These are phyloP conservation scores for Alternaria arbusti DNA, from an alignment of 2,329 filamentous ascomycete species.

Conservation along the genomic window DNA sequence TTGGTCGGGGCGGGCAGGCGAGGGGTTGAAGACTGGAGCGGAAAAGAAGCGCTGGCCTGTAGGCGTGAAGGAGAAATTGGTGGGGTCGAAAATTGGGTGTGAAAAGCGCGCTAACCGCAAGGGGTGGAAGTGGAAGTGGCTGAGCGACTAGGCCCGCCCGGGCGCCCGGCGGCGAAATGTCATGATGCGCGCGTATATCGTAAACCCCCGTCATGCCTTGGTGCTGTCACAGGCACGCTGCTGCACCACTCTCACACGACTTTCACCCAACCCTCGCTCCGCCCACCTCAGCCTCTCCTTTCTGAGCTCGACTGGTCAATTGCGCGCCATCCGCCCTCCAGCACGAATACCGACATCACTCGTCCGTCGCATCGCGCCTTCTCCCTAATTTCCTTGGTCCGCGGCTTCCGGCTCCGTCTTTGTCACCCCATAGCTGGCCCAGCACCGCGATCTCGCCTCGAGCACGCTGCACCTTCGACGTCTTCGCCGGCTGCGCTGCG, in stretches of 20 bases:
- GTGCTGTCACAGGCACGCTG: constrained; percentile 18
- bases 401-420: constrained; percentile 32
- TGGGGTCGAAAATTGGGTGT: constrained; percentile 36
- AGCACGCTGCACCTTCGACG: constrained; percentile 4
- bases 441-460: constrained; percentile 6
- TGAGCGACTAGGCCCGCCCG: not conserved
- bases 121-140: not conserved
- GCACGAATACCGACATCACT: not conserved
- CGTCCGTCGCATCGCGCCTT: constrained; percentile 18
- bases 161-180: constrained; percentile 14
- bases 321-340: not conserved
- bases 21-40: constrained; percentile 21
- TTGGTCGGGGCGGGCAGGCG: constrained; percentile 14
- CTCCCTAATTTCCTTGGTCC: constrained; percentile 37
- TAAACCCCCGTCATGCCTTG: not conserved
- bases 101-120: constrained; percentile 13
- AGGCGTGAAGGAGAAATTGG: constrained; percentile 29
- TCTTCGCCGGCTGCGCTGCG: not conserved
- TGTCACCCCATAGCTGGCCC: constrained; percentile 10
- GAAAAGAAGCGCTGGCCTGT: constrained; percentile 23
- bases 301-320: constrained; percentile 16
- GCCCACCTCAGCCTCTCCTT: constrained; percentile 46
- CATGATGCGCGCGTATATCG: constrained; percentile 29
- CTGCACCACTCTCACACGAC: constrained; percentile 44
- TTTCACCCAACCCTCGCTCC: constrained; percentile 26